phyloP scores from a whole-genome alignment of 805 yeast genomes.

The Yarrowia sp. region DNA sequence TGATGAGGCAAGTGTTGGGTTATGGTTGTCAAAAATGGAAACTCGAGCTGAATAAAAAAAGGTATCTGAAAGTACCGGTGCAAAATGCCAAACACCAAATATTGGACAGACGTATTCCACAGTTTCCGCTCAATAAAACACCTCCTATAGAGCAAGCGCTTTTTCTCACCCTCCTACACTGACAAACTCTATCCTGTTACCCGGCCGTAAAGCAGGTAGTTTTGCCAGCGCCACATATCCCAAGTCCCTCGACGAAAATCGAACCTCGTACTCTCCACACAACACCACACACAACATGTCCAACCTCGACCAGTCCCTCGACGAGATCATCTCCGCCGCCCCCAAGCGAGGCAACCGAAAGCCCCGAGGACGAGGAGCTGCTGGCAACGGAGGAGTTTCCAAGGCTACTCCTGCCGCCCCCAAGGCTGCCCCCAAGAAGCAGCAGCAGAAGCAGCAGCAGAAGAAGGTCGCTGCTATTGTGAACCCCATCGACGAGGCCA shows the following conservation, averaged over 20 bases:
- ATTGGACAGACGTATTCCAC: too few relatives aligned
- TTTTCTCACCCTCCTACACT: too few relatives aligned
- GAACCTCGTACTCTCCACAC: conserved; percentile 11
- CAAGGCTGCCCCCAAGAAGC: conserved; percentile 28
- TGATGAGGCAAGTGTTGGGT: neutral
- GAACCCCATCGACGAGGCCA: conserved; percentile 38
- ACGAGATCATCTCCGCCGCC: conserved; percentile 78
- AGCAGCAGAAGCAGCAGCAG: conserved; percentile 28
- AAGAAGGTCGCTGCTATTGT: conserved; percentile 34
- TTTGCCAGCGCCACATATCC: conserved; percentile 10
- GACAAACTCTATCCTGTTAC: neutral
- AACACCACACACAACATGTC: conserved; percentile 33
- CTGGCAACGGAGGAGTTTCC: conserved; percentile 34
- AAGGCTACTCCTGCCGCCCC: conserved; percentile 32
- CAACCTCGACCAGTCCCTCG: conserved; percentile 87
- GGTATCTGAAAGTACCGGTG: too few relatives aligned
- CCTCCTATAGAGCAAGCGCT: too few relatives aligned
- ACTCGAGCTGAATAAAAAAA: too few relatives aligned
- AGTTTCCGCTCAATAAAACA: too few relatives aligned
- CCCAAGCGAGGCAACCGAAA: conserved; percentile 38
- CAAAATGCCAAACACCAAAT: too few relatives aligned
- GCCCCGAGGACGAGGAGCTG: conserved; percentile 28
- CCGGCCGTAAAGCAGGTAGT: neutral
- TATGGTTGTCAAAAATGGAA: too few relatives aligned
- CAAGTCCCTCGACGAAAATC: conserved; percentile 12